Conservation (phyloP, 192 early-diverging fungal genomes). For the Pilobolus umbonatus region DNA sequence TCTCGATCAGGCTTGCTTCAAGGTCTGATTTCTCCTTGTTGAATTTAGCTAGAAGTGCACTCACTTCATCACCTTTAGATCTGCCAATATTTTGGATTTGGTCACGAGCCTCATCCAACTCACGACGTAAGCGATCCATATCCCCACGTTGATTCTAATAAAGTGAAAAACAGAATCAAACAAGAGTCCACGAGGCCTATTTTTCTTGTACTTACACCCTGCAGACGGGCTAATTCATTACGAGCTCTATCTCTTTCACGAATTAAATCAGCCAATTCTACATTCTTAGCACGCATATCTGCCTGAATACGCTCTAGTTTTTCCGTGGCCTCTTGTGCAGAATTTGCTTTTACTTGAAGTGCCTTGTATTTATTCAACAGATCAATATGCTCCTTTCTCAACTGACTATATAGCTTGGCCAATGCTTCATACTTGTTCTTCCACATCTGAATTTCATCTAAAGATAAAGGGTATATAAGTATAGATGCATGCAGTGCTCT, state of each 20-base stretch:
- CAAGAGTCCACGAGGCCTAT: background rate
- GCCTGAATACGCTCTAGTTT: conserved; percentile 77
- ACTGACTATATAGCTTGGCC: conserved; percentile 95
- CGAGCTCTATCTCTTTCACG: conserved; percentile 84
- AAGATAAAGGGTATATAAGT: background rate
- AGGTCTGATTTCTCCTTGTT: conserved; percentile 81
- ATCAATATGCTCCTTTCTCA: conserved; percentile 94
- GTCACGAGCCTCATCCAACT: conserved; percentile 73
- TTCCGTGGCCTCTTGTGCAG: conserved; percentile 77
- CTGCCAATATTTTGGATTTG: conserved; percentile 73
- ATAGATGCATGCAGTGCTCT: background rate
- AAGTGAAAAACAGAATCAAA: background rate
- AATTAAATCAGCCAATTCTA: conserved; percentile 83
- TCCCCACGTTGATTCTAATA: conserved; percentile 78
- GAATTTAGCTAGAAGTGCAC: conserved; percentile 74
- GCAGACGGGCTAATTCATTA: conserved; percentile 74
- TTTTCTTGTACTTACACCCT: conserved; percentile 32
- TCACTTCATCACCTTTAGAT: conserved; percentile 79
- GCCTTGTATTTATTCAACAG: conserved; percentile 88
- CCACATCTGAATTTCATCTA: conserved; percentile 92
- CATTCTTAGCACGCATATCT: conserved; percentile 65
- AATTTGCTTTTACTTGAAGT: conserved; percentile 74
- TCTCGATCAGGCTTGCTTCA: conserved; percentile 51
- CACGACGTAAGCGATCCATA: conserved; percentile 69
- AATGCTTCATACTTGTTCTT: conserved; percentile 97